phyloP scores from a whole-genome alignment of 192 early-diverging fungal species.

The Allomyces macrogynus region DNA sequence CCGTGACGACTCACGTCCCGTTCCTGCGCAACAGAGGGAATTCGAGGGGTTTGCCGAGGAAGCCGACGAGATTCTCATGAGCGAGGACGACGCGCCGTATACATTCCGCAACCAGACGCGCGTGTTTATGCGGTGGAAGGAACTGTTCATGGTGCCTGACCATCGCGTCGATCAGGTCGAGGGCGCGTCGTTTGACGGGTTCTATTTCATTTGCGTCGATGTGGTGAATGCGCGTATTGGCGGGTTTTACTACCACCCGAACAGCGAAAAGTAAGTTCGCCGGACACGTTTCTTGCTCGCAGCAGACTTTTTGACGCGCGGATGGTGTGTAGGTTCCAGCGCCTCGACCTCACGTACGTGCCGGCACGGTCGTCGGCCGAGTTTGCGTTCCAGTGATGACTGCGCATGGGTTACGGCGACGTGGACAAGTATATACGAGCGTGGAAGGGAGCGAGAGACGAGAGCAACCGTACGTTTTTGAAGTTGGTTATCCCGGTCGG shows the following conservation, averaged over 20 bases:
- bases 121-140: slow-evolving; percentile 88
- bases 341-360: neutral
- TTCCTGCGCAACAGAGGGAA: slow-evolving; percentile 18
- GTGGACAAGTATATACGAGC: too few relatives aligned
- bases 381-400: too few relatives aligned
- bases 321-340: neutral
- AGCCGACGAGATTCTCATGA: slow-evolving; percentile 16
- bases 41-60: slow-evolving; percentile 12
- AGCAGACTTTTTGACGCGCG: neutral
- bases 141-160: slow-evolving; percentile 73
- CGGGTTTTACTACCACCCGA: slow-evolving; percentile 41
- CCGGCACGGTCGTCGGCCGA: too few relatives aligned
- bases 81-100: slow-evolving; percentile 14
- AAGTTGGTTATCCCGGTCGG: too few relatives aligned
- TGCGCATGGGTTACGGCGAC: too few relatives aligned
- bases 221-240: slow-evolving; percentile 32
- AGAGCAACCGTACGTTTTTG: too few relatives aligned
- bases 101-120: slow-evolving; percentile 13
- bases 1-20: slow-evolving; percentile 5
- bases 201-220: slow-evolving; percentile 66
- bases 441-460: too few relatives aligned
- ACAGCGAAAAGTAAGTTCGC: slow-evolving; percentile 11
- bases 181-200: slow-evolving; percentile 76
- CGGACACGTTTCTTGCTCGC: too few relatives aligned
- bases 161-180: slow-evolving; percentile 49